These are phyloP conservation scores for Claviceps pazoutovae DNA, from an alignment of 2,329 filamentous ascomycete species.

Conservation along the genomic window DNA sequence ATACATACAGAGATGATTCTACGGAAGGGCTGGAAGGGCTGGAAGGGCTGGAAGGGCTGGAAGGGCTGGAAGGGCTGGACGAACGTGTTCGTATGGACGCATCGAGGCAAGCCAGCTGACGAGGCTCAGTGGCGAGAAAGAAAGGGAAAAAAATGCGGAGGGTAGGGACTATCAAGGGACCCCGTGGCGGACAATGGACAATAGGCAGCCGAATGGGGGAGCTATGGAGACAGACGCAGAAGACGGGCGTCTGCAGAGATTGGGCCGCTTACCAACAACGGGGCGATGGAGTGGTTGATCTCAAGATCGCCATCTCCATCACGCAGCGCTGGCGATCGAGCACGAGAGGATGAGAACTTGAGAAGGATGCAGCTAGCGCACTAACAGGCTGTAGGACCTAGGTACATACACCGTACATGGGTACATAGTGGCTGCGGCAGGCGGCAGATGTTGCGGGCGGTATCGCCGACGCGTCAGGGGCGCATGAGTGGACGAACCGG, in stretches of 20 bases:
- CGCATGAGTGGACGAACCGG: not conserved
- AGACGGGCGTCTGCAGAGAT: not conserved
- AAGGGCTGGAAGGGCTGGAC: no score
- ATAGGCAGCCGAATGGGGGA: not conserved
- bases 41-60: no score
- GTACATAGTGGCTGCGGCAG: not conserved
- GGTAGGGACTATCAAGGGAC: no score
- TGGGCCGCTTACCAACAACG: not conserved
- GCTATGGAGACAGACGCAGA: not conserved
- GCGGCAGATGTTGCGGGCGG: not conserved
- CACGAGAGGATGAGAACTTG: not conserved
- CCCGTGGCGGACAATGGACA: not conserved
- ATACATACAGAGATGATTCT: no score
- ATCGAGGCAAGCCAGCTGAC: no score
- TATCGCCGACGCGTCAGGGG: no score
- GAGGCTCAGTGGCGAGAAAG: no score
- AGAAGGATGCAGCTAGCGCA: not conserved
- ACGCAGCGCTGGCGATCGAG: slow-evolving; percentile 5
- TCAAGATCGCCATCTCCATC: slow-evolving; percentile 5
- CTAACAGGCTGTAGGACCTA: not conserved
- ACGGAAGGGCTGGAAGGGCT: no score
- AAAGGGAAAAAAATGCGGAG: not conserved
- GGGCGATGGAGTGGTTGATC: not conserved
- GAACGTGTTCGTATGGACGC: no score
- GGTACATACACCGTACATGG: no score